phyloP scores from a whole-genome alignment of 2,329 filamentous ascomycete genomes.

The Claviceps fusiformis region DNA sequence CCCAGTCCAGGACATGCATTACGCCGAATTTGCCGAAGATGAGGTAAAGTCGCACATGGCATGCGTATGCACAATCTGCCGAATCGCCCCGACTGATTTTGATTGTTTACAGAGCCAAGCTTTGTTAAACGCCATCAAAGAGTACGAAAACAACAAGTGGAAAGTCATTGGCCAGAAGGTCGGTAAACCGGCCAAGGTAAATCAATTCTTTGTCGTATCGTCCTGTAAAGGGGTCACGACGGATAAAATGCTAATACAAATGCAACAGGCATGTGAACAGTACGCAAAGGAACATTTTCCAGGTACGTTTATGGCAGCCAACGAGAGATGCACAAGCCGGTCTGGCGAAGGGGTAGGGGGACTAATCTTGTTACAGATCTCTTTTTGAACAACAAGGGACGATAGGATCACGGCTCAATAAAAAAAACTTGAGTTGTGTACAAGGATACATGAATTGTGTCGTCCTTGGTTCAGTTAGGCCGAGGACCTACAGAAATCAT shows the following conservation, averaged over 20 bases:
- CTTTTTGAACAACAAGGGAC: constrained; percentile 23
- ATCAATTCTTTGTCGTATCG: not conserved
- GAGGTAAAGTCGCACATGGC: constrained; percentile 46
- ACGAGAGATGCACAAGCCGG: not conserved
- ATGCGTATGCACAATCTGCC: not conserved
- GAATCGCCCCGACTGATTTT: constrained; percentile 1
- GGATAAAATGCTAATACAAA: constrained; percentile 3
- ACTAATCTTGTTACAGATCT: constrained; percentile 23
- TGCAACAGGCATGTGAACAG: constrained; percentile 45
- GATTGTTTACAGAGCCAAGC: constrained; percentile 48
- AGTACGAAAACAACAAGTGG: constrained; percentile 98
- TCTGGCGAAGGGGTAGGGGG: not conserved
- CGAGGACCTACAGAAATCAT: not conserved
- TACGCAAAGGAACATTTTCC: constrained; percentile 93
- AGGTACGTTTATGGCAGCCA: constrained; percentile 21
- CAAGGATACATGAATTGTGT: not conserved
- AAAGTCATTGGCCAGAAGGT: constrained; percentile 94
- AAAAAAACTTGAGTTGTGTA: not conserved
- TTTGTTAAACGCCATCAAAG: constrained; percentile 86
- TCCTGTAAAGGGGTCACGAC: not conserved
- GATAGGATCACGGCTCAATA: constrained; percentile 14
- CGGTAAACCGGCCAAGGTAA: constrained; percentile 83
- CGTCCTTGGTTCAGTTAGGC: not conserved
- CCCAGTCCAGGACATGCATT: constrained; percentile 76
- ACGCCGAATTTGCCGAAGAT: constrained; percentile 94